Conservation (phyloP, 1,284 basidiomycete genomes). For the Malassezia japonica region DNA sequence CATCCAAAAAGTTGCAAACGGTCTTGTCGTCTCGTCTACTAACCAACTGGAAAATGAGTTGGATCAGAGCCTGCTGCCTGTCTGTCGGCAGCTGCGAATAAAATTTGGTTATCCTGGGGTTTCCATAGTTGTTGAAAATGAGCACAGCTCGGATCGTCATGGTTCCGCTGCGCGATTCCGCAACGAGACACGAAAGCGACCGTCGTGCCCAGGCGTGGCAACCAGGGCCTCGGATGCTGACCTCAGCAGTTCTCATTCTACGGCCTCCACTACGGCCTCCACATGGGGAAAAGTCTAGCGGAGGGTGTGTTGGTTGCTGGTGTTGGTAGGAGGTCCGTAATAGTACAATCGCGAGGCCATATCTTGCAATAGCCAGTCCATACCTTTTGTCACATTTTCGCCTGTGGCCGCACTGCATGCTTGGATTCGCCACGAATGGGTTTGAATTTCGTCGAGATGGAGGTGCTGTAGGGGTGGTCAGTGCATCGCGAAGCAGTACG, state of each 20-base stretch:
- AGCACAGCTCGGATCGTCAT: slow-evolving; percentile 79
- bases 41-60: slow-evolving; percentile 40
- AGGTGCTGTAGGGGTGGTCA: background rate
- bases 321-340: slow-evolving; percentile 3
- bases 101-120: slow-evolving; percentile 89
- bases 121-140: slow-evolving; percentile 76
- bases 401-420: slow-evolving; percentile 88
- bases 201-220: too few species aligned
- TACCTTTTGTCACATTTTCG: slow-evolving; percentile 67
- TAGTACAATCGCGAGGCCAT: slow-evolving; percentile 55
- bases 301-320: too few species aligned
- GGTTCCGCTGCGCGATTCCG: background rate
- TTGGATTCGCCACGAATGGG: slow-evolving; percentile 65
- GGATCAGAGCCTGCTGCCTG: slow-evolving; percentile 39
- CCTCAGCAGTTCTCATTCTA: background rate
- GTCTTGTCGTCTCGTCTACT: slow-evolving; percentile 33
- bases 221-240: background rate
- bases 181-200: too few species aligned
- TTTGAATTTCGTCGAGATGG: slow-evolving; percentile 2
- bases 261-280: background rate
- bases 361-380: slow-evolving; percentile 90
- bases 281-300: background rate
- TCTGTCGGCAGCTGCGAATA: slow-evolving; percentile 54
- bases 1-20: slow-evolving; percentile 46
- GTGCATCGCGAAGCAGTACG: slow-evolving; percentile 54